Conservation (phyloP, 208 protist species). For the Wallacemonas sp. region DNA sequence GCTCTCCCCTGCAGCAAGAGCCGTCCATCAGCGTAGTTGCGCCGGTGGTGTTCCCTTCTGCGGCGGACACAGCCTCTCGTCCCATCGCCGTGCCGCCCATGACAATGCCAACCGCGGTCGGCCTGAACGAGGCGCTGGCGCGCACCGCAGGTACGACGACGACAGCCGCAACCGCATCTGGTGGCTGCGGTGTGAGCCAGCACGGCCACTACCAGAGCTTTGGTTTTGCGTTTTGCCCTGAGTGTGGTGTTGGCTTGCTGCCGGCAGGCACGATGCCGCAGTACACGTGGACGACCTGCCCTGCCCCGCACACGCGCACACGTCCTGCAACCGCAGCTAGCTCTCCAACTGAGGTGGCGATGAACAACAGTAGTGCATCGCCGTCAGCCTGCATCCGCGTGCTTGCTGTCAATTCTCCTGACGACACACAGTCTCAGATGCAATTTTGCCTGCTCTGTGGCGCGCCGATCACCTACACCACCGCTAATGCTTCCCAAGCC, state of each 20-base stretch:
- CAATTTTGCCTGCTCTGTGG: slow-evolving; percentile 28
- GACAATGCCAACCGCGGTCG: background rate
- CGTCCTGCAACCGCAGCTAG: background rate
- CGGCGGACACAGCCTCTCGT: background rate
- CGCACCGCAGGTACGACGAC: background rate
- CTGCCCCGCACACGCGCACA: slow-evolving; percentile 1
- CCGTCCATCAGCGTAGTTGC: slow-evolving; percentile 10
- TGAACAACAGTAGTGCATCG: background rate
- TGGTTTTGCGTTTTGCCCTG: slow-evolving; percentile 23
- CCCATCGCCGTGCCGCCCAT: slow-evolving; percentile 11
- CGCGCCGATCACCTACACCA: background rate
- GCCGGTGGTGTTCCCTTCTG: background rate
- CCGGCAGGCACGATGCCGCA: background rate
- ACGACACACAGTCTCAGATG: background rate
- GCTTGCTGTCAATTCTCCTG: background rate
- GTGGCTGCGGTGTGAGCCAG: slow-evolving; percentile 8
- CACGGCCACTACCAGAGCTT: slow-evolving; percentile 14
- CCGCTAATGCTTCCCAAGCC: background rate
- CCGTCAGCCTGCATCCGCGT: background rate
- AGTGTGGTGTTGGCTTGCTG: slow-evolving; percentile 17
- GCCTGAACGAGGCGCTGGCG: background rate
- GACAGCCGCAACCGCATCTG: background rate
- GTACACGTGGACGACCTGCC: slow-evolving; percentile 12
- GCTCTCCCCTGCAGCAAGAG: slow-evolving; percentile 3
- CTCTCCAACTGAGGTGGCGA: background rate